A percentile compares a stretch with the other conserved stretches of the same genome.
These are phyloP conservation scores for Neonectria sp. DNA, from an alignment of 2,329 filamentous ascomycete species.

Conservation along the genomic window DNA sequence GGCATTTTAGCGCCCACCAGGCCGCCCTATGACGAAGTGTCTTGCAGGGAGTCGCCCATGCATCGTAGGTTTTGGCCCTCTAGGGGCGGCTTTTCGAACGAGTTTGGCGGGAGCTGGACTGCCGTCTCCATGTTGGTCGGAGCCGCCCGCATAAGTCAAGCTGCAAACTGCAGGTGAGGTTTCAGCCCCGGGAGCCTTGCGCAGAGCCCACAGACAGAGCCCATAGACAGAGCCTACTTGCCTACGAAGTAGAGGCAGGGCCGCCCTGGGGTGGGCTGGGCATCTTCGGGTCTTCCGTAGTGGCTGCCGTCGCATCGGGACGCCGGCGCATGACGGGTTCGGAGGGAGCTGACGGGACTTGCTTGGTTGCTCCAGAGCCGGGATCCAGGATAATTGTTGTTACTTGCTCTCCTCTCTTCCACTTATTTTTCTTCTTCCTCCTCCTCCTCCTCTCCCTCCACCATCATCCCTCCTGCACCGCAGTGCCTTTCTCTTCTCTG, in stretches of 20 bases:
- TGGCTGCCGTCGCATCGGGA: constrained; percentile 6
- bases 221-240: constrained; percentile 4
- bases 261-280: too few relatives aligned
- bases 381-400: background rate
- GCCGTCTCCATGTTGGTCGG: constrained; percentile 1
- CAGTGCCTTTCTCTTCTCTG: background rate
- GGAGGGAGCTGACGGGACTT: background rate
- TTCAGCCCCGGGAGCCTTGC: constrained; percentile 38
- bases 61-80: background rate
- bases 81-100: constrained; percentile 4
- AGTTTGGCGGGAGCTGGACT: constrained; percentile 15
- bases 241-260: too few relatives aligned
- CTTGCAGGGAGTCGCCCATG: constrained; percentile 9
- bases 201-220: constrained; percentile 15
- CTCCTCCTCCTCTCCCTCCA: background rate
- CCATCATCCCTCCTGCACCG: background rate
- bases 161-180: constrained; percentile 42
- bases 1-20: constrained; percentile 9
- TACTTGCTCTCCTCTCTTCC: constrained; percentile 1
- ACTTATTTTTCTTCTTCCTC: background rate
- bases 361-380: background rate
- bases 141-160: constrained; percentile 14
- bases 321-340: constrained; percentile 18
- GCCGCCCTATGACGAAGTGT: constrained; percentile 23
- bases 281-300: too few relatives aligned